Evolutionary conservation across 2,329 filamentous ascomycete genomes (phyloP).

Genomic region (Metarhizium sp.): DNA sequence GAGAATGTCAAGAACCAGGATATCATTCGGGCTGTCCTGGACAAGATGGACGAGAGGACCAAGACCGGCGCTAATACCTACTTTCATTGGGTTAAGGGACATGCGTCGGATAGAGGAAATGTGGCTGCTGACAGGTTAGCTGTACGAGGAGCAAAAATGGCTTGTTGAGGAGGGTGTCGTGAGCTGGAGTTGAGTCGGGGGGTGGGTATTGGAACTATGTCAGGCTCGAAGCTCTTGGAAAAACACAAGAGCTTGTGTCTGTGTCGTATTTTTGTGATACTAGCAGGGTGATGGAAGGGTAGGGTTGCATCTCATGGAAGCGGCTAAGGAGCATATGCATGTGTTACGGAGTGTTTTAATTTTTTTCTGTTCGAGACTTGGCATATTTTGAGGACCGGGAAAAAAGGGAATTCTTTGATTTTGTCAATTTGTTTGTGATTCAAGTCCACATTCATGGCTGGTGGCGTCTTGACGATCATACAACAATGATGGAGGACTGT

Average conservation of each 20-base stretch:
- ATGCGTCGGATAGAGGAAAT: constrained; percentile 65
- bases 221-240: background rate
- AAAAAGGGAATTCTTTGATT: background rate
- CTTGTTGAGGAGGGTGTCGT: background rate
- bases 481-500: background rate
- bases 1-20: constrained; percentile 81
- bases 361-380: background rate
- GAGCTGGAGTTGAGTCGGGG: background rate
- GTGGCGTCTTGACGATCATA: background rate
- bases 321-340: background rate
- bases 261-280: background rate
- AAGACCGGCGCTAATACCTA: constrained; percentile 50
- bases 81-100: constrained; percentile 88
- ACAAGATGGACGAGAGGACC: constrained; percentile 61
- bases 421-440: background rate
- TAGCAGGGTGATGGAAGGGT: background rate
- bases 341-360: background rate
- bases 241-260: background rate
- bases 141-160: constrained; percentile 34
- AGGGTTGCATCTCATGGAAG: background rate
- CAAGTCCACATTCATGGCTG: background rate
- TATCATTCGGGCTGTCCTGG: constrained; percentile 63
- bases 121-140: constrained; percentile 71
- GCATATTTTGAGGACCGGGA: background rate
- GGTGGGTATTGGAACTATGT: background rate